These are phyloP conservation scores for Leptodermis oblonga DNA, from an alignment of 257 asterid species.

Conservation along the genomic window DNA sequence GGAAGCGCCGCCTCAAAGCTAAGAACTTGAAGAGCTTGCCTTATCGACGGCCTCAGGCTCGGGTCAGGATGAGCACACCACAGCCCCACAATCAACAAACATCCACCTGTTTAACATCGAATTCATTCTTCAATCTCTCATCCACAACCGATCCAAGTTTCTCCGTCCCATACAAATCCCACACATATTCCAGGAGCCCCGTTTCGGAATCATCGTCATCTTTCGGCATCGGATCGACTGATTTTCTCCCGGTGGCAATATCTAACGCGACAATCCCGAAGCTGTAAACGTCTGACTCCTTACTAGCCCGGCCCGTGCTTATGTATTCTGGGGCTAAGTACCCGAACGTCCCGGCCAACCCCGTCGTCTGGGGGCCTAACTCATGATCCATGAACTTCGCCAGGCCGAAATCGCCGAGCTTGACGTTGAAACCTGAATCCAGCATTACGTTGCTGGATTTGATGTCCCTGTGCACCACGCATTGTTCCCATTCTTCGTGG, in stretches of 20 bases:
- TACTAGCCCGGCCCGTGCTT: slow-evolving; percentile 32
- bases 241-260: slow-evolving; percentile 31
- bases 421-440: slow-evolving; percentile 30
- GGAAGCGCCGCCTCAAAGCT: slow-evolving; percentile 33
- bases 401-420: slow-evolving; percentile 39
- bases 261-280: slow-evolving; percentile 36
- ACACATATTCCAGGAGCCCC: slow-evolving; percentile 30
- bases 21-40: slow-evolving; percentile 35
- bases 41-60: slow-evolving; percentile 32
- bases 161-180: slow-evolving; percentile 34
- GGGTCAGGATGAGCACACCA: slow-evolving; percentile 36
- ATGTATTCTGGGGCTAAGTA: slow-evolving; percentile 39
- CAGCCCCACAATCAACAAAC: slow-evolving; percentile 27
- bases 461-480: slow-evolving; percentile 36
- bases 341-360: slow-evolving; percentile 32
- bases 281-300: slow-evolving; percentile 34
- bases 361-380: slow-evolving; percentile 28
- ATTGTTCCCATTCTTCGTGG: slow-evolving; percentile 42
- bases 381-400: slow-evolving; percentile 39
- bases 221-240: background rate
- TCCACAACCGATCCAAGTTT: slow-evolving; percentile 22
- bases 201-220: slow-evolving; percentile 12
- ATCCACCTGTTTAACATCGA: slow-evolving; percentile 27
- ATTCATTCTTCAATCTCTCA: slow-evolving; percentile 13
- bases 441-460: slow-evolving; percentile 41